Evolutionary conservation across 2,329 filamentous ascomycete genomes (phyloP).

Genomic region (Lasiodiplodia sp.): DNA sequence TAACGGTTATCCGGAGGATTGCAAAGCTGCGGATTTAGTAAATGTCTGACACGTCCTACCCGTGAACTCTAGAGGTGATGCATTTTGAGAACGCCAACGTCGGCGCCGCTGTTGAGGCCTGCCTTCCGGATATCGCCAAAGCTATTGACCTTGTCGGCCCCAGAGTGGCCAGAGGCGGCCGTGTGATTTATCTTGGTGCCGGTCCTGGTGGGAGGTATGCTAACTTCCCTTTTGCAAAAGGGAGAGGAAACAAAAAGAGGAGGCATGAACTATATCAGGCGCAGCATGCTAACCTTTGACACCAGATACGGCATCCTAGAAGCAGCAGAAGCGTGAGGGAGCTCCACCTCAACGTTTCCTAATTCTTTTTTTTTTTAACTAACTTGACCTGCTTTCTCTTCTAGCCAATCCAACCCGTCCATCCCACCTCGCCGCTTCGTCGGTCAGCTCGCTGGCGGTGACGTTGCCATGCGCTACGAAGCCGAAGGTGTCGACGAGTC

Average conservation of each 20-base stretch:
- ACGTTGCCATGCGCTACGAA: constrained; percentile 12
- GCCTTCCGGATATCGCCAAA: constrained; percentile 7
- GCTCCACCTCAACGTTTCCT: neutral
- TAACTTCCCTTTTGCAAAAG: neutral
- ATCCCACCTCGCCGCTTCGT: constrained; percentile 23
- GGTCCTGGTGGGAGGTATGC: constrained; percentile 8
- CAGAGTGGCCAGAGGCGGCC: constrained; percentile 13
- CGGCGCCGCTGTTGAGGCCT: constrained; percentile 11
- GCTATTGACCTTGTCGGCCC: constrained; percentile 18
- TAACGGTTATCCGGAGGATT: neutral
- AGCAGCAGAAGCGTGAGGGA: constrained; percentile 4
- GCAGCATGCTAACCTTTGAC: neutral
- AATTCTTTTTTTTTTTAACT: neutral
- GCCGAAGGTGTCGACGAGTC: constrained; percentile 24
- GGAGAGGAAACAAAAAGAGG: too few relatives aligned
- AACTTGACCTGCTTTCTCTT: neutral
- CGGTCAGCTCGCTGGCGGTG: constrained; percentile 13
- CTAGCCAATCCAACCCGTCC: constrained; percentile 1
- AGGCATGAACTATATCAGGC: too few relatives aligned
- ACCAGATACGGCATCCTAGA: constrained; percentile 22
- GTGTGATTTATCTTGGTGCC: constrained; percentile 18
- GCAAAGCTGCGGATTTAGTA: neutral
- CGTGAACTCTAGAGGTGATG: constrained; percentile 8
- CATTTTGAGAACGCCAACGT: constrained; percentile 19
- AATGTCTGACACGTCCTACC: neutral